These are phyloP conservation scores for Pestalotiopsis sp. DNA, from an alignment of 2,329 filamentous ascomycete genomes.

Conservation along the genomic window DNA sequence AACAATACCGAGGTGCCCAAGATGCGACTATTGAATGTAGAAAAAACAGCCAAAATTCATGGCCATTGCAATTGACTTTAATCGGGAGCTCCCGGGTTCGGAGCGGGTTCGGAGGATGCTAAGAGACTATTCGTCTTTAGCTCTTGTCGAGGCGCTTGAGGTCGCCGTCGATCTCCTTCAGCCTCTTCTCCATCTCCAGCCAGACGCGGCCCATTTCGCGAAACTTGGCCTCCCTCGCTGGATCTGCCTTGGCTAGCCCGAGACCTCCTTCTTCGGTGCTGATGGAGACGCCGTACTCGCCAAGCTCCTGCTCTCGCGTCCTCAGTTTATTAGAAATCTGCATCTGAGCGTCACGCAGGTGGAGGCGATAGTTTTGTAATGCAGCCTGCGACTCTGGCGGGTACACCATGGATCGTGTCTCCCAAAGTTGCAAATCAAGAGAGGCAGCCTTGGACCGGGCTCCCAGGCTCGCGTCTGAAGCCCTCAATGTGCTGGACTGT, in stretches of 20 bases:
- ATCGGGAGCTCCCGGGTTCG: background rate
- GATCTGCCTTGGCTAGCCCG: conserved; percentile 19
- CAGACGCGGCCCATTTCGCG: conserved; percentile 55
- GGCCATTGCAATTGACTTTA: background rate
- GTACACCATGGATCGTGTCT: conserved; percentile 42
- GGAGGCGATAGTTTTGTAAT: conserved; percentile 47
- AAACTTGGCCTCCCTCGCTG: conserved; percentile 49
- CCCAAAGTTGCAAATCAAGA: conserved; percentile 32
- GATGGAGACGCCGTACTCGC: conserved; percentile 50
- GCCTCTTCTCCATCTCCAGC: conserved; percentile 49
- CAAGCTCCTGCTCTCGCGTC: conserved; percentile 44
- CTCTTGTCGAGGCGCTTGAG: conserved; percentile 33
- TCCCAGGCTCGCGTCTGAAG: conserved; percentile 43
- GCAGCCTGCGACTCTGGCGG: conserved; percentile 38
- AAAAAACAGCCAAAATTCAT: background rate
- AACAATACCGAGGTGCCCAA: conserved; percentile 32
- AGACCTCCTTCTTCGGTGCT: conserved; percentile 10
- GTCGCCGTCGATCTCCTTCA: conserved; percentile 52
- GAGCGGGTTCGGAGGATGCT: background rate
- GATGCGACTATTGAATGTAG: conserved; percentile 25
- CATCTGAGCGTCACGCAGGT: conserved; percentile 50
- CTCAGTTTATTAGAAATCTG: conserved; percentile 46
- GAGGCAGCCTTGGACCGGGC: conserved; percentile 44
- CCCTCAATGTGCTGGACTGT: conserved; percentile 52
- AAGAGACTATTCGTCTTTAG: background rate